Evolutionary conservation across 2,329 filamentous ascomycete species (phyloP), one percentile per base, ranked within the genome.

Genomic region (Didymella lethalis): DNA sequence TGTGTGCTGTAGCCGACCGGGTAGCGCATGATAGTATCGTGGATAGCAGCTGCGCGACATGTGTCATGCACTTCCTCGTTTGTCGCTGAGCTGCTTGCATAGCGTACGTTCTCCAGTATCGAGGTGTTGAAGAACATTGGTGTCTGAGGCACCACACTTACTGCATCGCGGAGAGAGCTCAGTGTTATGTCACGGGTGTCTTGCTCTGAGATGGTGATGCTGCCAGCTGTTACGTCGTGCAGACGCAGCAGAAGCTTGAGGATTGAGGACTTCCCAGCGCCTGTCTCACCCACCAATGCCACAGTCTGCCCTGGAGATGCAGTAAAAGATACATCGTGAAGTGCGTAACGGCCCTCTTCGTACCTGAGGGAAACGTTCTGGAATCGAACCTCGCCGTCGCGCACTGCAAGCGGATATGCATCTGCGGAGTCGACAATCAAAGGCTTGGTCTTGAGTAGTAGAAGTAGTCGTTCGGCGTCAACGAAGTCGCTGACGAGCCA

Each of bases 21-120:
- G 1, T 98, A 84, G 10, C 82, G 78, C 2, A 82, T 84, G 65
- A 98, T 88, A 72, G 97, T 97, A 61, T 96, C 93, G 72, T 97
- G 92, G 4, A 59, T 59, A 23, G 56, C 56, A 25, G 56, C 56
- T 16, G 49, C 56, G 11, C 38, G 45, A 18, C 56, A 59, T 18
- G 56, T 50, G 1, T 48, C 50, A 7, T 45, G 36, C 1, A 59
- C 46, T 8, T 59, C 50, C 4, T 49, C 46, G 8, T 59, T 40
- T 1, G 28, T 49, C 4, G 56, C 56, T 12, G 23, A 41, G 25
- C 40, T 49, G 40, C 45, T 45, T 10, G 56, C 56, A 29, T 57
- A 57, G 14, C 54, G 48, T 12, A 57, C 47, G 16, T 59, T 59
- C 25, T 88, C 83, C 70, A 86, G 79, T 38, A 90, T 81, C 0